These are phyloP conservation scores for Punica granatum DNA, from an alignment of 345 rosid genomes.

Conservation along the genomic window DNA sequence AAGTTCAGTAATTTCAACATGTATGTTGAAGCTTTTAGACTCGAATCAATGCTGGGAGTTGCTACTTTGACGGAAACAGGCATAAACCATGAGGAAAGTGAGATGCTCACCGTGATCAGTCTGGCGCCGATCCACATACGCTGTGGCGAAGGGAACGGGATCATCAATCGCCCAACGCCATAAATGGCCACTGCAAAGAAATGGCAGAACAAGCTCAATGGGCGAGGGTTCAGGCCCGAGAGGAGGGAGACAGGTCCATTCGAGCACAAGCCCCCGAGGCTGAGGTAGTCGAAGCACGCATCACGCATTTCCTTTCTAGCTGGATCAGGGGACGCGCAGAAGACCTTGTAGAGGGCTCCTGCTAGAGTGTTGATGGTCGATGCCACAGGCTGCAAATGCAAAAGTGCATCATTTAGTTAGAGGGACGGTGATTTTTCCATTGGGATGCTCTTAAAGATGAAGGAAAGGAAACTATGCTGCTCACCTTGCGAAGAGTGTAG, in stretches of 20 bases:
- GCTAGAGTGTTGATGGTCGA: conserved; percentile 29
- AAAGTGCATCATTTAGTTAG: background rate
- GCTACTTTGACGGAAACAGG: too few species aligned
- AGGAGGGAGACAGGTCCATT: conserved; percentile 24
- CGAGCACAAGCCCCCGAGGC: conserved; percentile 30
- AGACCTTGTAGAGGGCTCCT: conserved; percentile 27
- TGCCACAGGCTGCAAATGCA: conserved; percentile 21
- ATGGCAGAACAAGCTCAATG: conserved; percentile 19
- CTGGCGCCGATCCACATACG: conserved; percentile 28
- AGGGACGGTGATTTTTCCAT: background rate
- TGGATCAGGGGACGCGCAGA: conserved; percentile 26
- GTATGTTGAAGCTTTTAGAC: background rate
- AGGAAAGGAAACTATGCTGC: background rate
- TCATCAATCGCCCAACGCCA: conserved; percentile 22
- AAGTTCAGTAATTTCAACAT: background rate
- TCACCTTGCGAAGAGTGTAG: conserved; percentile 41
- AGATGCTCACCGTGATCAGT: conserved; percentile 17
- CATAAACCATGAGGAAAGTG: too few species aligned
- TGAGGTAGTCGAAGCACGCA: conserved; percentile 30
- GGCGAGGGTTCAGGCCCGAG: conserved; percentile 29
- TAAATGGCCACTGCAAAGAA: conserved; percentile 25
- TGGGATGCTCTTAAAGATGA: background rate
- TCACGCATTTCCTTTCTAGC: conserved; percentile 27
- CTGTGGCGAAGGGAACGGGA: conserved; percentile 30
- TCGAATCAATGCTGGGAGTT: background rate